Evolutionary conservation across 768 basidiomycete genomes (phyloP).

Genomic region (Mycena leptocephala): DNA sequence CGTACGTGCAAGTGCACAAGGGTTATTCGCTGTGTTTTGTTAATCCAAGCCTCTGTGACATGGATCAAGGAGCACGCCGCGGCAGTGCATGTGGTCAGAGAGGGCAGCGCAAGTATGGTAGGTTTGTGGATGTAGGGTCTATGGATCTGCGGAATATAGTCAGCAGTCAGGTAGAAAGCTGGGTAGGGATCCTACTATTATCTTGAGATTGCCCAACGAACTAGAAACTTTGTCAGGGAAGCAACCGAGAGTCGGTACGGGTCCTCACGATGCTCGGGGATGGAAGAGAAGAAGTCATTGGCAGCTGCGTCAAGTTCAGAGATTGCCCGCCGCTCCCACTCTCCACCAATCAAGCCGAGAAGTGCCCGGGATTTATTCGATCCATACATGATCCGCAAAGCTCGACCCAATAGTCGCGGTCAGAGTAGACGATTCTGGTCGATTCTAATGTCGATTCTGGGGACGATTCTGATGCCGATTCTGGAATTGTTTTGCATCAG

Average conservation of each 20-base stretch:
- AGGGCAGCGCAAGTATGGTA: conserved; percentile 55
- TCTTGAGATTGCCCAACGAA: conserved; percentile 53
- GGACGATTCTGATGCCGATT: too few species aligned
- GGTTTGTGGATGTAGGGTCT: conserved; percentile 61
- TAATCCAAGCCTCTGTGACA: conserved; percentile 52
- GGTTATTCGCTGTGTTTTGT: conserved; percentile 18
- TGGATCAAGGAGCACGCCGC: conserved; percentile 65
- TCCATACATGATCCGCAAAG: conserved; percentile 71
- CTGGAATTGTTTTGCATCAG: too few species aligned
- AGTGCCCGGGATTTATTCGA: conserved; percentile 58
- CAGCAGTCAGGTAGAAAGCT: conserved; percentile 47
- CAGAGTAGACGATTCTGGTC: too few species aligned
- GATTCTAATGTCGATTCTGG: too few species aligned
- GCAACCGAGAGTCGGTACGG: not conserved
- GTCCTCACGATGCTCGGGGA: conserved; percentile 69
- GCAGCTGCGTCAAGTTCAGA: conserved; percentile 76
- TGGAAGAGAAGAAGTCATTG: conserved; percentile 71
- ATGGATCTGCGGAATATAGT: conserved; percentile 57
- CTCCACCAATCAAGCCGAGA: conserved; percentile 61
- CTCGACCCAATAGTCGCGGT: conserved; percentile 71
- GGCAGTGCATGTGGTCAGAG: conserved; percentile 67
- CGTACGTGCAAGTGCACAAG: conserved; percentile 24
- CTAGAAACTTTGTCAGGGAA: conserved; percentile 8
- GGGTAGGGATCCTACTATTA: conserved; percentile 55
- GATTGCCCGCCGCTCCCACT: conserved; percentile 72